Conservation (phyloP, 305 asterid species). For the Andrographis paniculata region DNA sequence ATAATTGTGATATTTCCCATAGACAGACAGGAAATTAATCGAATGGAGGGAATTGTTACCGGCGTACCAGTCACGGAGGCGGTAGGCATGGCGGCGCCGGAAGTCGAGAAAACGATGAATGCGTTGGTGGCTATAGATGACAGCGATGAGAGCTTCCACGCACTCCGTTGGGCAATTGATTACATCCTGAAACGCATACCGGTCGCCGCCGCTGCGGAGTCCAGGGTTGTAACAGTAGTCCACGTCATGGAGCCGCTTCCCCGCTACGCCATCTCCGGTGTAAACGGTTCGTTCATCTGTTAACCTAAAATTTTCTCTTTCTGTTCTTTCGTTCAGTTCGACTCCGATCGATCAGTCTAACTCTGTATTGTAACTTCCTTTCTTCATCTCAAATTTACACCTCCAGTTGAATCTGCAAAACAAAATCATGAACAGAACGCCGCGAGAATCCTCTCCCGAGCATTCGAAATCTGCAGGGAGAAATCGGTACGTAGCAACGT, state of each 20-base stretch:
- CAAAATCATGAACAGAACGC: slow-evolving; percentile 45
- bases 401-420: slow-evolving; percentile 32
- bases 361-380: too few relatives aligned
- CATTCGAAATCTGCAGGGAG: slow-evolving; percentile 48
- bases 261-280: slow-evolving; percentile 51
- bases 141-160: slow-evolving; percentile 62
- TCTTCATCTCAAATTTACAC: background rate
- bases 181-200: slow-evolving; percentile 28
- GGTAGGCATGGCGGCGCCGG: slow-evolving; percentile 6
- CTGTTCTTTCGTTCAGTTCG: too few relatives aligned
- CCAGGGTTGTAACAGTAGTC: slow-evolving; percentile 41
- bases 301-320: too few relatives aligned
- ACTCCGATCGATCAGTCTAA: too few relatives aligned
- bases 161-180: slow-evolving; percentile 52
- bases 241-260: slow-evolving; percentile 50
- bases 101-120: slow-evolving; percentile 22
- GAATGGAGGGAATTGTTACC: slow-evolving; percentile 20
- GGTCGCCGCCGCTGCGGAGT: background rate
- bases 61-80: slow-evolving; percentile 6
- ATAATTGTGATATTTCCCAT: background rate
- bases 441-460: slow-evolving; percentile 43
- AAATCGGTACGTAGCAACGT: slow-evolving; percentile 35
- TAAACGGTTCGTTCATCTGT: slow-evolving; percentile 25
- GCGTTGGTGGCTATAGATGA: slow-evolving; percentile 67
- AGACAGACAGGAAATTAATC: background rate